phyloP scores from a whole-genome alignment of 805 yeast species.

The Clavispora carvajalis region DNA sequence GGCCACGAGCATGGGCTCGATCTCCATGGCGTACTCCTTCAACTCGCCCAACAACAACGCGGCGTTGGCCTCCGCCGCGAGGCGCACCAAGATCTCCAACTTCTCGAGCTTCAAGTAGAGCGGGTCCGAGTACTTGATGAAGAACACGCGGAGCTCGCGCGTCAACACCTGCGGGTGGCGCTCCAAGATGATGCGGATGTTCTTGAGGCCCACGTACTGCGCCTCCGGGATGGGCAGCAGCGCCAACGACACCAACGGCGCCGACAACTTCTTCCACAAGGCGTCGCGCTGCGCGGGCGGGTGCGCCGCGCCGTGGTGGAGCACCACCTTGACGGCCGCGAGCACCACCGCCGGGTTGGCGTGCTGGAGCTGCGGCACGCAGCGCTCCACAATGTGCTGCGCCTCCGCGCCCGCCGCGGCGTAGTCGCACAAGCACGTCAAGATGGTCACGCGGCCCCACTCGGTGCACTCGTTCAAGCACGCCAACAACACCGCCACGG shows the following conservation, averaged over 20 bases:
- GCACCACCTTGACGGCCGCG: constrained; percentile 73
- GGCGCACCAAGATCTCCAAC: constrained; percentile 66
- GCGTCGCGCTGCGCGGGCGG: constrained; percentile 31
- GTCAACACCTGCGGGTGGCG: constrained; percentile 77
- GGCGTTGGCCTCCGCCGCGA: constrained; percentile 58
- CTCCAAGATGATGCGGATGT: constrained; percentile 83
- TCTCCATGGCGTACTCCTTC: constrained; percentile 78
- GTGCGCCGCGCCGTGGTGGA: constrained; percentile 58
- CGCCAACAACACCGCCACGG: constrained; percentile 58
- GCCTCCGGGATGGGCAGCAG: constrained; percentile 85
- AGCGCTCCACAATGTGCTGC: constrained; percentile 79
- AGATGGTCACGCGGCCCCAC: constrained; percentile 94
- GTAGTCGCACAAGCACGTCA: constrained; percentile 76
- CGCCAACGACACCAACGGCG: constrained; percentile 83
- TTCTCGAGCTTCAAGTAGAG: constrained; percentile 72
- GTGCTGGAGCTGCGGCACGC: constrained; percentile 92
- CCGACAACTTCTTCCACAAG: constrained; percentile 65
- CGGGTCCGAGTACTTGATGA: constrained; percentile 83
- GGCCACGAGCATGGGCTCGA: constrained; percentile 72
- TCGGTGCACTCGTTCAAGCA: constrained; percentile 97
- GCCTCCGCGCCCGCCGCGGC: constrained; percentile 59
- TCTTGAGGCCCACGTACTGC: constrained; percentile 88
- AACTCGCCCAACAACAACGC: constrained; percentile 60
- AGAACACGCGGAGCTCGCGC: constrained; percentile 81
- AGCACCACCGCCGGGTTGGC: constrained; percentile 94